phyloP scores from a whole-genome alignment of 2,329 filamentous ascomycete species.

The Plectosphaerella sp. region DNA sequence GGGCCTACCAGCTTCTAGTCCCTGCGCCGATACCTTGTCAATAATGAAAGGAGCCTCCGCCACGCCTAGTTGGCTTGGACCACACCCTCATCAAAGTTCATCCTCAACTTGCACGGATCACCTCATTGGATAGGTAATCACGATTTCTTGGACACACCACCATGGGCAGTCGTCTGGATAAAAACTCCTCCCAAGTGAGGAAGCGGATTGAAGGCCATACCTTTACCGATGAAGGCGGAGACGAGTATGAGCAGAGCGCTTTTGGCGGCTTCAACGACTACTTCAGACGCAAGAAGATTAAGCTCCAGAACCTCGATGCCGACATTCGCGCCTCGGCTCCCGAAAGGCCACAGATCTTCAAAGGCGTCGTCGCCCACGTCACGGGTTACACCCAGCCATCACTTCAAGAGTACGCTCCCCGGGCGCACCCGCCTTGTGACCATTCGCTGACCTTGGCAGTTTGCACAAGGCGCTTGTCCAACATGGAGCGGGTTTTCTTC shows the following conservation, averaged over 20 bases:
- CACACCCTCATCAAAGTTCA: too few relatives aligned
- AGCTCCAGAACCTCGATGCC: conserved; percentile 89
- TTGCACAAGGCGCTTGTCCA: conserved; percentile 83
- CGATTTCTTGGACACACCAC: conserved; percentile 9
- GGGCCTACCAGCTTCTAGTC: too few relatives aligned
- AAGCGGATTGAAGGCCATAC: conserved; percentile 61
- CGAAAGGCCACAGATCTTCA: conserved; percentile 81
- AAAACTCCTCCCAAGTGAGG: conserved; percentile 57
- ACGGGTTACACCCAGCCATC: conserved; percentile 96
- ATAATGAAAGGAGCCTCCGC: too few relatives aligned
- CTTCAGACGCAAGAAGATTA: conserved; percentile 93
- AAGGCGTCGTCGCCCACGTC: conserved; percentile 83
- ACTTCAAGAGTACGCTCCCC: conserved; percentile 59
- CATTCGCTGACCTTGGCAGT: conserved; percentile 19
- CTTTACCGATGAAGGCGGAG: conserved; percentile 74
- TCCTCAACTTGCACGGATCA: too few relatives aligned
- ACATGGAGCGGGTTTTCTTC: conserved; percentile 90
- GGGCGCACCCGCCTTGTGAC: background rate
- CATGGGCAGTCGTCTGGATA: conserved; percentile 59
- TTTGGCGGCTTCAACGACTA: conserved; percentile 93
- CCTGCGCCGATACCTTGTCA: too few relatives aligned
- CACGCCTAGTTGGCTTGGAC: too few relatives aligned
- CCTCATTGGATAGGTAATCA: too few relatives aligned
- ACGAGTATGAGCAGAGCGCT: conserved; percentile 82
- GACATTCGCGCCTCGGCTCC: conserved; percentile 65